A percentile compares a stretch with the other conserved stretches of the same genome.
phyloP scores from a whole-genome alignment of 768 basidiomycete genomes.

The Rhizopogon rudus region DNA sequence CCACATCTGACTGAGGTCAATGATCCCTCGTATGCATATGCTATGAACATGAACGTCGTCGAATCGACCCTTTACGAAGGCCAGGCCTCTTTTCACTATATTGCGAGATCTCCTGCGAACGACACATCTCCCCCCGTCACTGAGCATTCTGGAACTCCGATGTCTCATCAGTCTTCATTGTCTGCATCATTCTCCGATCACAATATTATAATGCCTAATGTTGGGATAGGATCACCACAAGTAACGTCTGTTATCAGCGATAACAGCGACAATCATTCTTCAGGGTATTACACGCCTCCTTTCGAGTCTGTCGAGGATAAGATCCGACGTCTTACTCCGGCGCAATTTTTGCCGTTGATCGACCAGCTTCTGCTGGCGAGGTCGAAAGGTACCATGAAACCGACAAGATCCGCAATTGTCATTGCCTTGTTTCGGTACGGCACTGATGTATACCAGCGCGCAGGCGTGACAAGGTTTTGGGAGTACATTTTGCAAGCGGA shows the following conservation, averaged over 20 bases:
- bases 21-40: neutral
- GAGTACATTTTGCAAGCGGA: slow-evolving; percentile 23
- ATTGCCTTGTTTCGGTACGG: slow-evolving; percentile 26
- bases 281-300: slow-evolving; percentile 1
- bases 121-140: neutral
- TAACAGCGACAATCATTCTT: slow-evolving; percentile 4
- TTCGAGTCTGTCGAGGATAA: slow-evolving; percentile 4
- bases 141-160: neutral
- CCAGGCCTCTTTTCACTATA: neutral
- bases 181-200: neutral
- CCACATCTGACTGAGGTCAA: too few relatives aligned
- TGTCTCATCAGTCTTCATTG: neutral
- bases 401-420: slow-evolving; percentile 37
- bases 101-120: neutral
- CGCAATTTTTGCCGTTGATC: slow-evolving; percentile 27
- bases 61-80: neutral
- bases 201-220: neutral
- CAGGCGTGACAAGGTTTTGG: slow-evolving; percentile 20
- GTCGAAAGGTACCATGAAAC: slow-evolving; percentile 25
- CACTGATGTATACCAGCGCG: slow-evolving; percentile 20
- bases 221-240: slow-evolving; percentile 2
- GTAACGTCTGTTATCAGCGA: neutral
- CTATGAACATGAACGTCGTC: neutral
- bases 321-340: slow-evolving; percentile 11
- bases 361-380: slow-evolving; percentile 16